phyloP scores from a whole-genome alignment of 2,329 filamentous ascomycete genomes.

The Emmonsia crescens region DNA sequence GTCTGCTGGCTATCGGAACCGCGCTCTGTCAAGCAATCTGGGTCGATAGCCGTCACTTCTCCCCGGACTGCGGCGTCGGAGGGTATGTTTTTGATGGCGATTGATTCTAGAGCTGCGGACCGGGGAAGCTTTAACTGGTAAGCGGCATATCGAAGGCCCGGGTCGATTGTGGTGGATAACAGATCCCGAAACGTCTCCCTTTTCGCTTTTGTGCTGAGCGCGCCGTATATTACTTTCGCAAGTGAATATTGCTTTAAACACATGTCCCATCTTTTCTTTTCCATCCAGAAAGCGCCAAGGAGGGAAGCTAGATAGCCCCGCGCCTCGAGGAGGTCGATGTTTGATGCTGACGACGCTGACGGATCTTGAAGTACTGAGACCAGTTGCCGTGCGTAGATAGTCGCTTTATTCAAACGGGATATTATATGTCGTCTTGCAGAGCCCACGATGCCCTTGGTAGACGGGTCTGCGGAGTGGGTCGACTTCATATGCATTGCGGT shows the following conservation, averaged over 20 bases:
- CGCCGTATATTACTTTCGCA: conserved; percentile 71
- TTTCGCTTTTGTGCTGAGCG: conserved; percentile 52
- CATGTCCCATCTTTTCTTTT: conserved; percentile 74
- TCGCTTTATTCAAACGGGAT: conserved; percentile 73
- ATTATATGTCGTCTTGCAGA: conserved; percentile 78
- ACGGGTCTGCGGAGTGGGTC: conserved; percentile 62
- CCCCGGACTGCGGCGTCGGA: conserved; percentile 49
- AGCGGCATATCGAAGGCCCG: conserved; percentile 85
- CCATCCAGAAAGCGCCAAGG: conserved; percentile 66
- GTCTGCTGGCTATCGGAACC: conserved; percentile 39
- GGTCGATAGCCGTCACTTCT: conserved; percentile 60
- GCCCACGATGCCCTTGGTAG: conserved; percentile 61
- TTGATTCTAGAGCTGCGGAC: conserved; percentile 66
- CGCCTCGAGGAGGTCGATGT: conserved; percentile 70
- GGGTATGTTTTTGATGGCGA: conserved; percentile 71
- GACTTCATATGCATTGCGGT: conserved; percentile 93
- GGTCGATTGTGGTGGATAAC: conserved; percentile 75
- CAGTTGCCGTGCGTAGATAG: conserved; percentile 57
- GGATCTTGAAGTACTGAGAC: conserved; percentile 55
- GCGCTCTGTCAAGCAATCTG: conserved; percentile 53
- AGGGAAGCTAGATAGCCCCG: conserved; percentile 72
- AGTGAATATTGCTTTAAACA: conserved; percentile 68
- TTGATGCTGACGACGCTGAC: conserved; percentile 47
- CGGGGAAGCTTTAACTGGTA: conserved; percentile 84
- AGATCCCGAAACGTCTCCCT: conserved; percentile 79